Percentiles rank a stretch among this genome's conserved stretches.
phyloP scores from a whole-genome alignment of 306 rosid genomes.

The Quillaja saponaria region DNA sequence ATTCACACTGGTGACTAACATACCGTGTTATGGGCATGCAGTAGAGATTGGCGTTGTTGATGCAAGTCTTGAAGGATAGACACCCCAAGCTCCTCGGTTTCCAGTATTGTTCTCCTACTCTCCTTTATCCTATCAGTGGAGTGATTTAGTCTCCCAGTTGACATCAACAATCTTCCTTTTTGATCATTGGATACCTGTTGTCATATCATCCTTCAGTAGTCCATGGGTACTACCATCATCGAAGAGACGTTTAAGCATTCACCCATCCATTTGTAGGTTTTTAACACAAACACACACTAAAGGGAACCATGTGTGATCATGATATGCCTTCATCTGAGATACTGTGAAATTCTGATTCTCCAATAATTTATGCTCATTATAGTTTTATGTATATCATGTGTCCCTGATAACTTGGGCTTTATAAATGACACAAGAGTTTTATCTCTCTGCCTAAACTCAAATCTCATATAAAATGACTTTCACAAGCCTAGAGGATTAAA shows the following conservation, averaged over 20 bases:
- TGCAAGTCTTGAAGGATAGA: constrained; percentile 69
- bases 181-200: constrained; percentile 60
- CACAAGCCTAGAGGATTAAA: no score
- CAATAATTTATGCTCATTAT: no score
- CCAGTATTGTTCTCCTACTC: constrained; percentile 57
- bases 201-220: constrained; percentile 22
- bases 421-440: no score
- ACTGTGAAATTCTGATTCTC: no score
- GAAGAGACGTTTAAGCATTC: neutral
- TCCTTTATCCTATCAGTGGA: constrained; percentile 56
- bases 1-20: constrained; percentile 1
- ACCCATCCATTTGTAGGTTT: neutral
- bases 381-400: no score
- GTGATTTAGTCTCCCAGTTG: constrained; percentile 61
- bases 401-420: no score
- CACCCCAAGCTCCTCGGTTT: constrained; percentile 66
- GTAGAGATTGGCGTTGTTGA: constrained; percentile 61
- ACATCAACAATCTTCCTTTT: constrained; percentile 54
- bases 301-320: no score
- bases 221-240: constrained; percentile 7
- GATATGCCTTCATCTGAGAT: no score
- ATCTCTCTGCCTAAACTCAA: no score
- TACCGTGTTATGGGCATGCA: constrained; percentile 51
- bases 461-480: no score
- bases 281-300: no score